A percentile compares a stretch with the other conserved stretches of the same genome.
Evolutionary conservation across 768 basidiomycete species (phyloP).

Genomic region (Podaxis sp.): DNA sequence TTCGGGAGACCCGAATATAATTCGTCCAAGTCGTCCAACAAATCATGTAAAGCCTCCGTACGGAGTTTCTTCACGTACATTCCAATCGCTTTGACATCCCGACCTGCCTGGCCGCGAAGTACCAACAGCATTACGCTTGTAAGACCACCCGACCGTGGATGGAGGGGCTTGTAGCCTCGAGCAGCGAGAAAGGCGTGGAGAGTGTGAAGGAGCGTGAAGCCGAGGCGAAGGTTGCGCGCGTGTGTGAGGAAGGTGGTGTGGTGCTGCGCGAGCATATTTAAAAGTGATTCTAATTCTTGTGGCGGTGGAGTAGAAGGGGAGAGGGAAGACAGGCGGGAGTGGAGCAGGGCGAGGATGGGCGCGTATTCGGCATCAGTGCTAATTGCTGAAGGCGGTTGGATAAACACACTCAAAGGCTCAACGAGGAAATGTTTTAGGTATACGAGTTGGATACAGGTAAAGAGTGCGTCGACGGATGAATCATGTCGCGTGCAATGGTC

Average conservation of each 20-base stretch:
- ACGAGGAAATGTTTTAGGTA: conserved; percentile 69
- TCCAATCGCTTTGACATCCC: conserved; percentile 45
- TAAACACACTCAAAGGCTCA: conserved; percentile 53
- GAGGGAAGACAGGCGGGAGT: not conserved
- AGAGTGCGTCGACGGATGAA: conserved; percentile 53
- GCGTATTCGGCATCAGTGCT: not conserved
- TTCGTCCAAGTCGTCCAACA: not conserved
- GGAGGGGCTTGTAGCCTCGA: conserved; percentile 42
- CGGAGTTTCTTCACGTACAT: conserved; percentile 47
- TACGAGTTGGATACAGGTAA: conserved; percentile 52
- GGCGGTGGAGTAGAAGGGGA: not conserved
- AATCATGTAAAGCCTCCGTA: not conserved
- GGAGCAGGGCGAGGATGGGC: not conserved
- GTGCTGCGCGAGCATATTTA: not conserved
- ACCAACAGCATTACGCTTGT: conserved; percentile 44
- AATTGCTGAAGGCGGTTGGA: conserved; percentile 18
- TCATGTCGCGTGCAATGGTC: conserved; percentile 60
- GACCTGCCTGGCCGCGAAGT: conserved; percentile 43
- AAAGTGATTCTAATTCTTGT: not conserved
- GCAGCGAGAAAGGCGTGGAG: conserved; percentile 44
- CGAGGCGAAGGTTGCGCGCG: conserved; percentile 37
- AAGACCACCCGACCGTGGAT: conserved; percentile 28
- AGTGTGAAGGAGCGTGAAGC: conserved; percentile 44
- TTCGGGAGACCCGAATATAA: not conserved
- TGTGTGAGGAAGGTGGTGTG: conserved; percentile 15